Evolutionary conservation across 306 rosid species (phyloP).

Genomic region (Senna siamea): DNA sequence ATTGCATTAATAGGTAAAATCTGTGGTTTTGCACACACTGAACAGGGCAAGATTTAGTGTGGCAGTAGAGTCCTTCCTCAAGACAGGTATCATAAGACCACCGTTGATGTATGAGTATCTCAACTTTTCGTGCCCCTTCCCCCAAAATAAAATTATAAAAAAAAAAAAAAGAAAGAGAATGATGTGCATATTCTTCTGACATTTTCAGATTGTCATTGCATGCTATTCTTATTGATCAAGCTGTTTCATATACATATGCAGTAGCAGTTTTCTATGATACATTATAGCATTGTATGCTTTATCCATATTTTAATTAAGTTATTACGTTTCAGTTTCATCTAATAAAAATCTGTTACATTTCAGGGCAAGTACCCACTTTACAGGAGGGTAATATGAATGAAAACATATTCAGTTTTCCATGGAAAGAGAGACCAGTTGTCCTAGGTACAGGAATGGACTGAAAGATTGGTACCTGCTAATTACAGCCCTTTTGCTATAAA

Average conservation of each 20-base stretch:
- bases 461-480: slow-evolving; percentile 27
- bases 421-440: slow-evolving; percentile 90
- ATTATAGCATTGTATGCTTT: slow-evolving; percentile 22
- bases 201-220: slow-evolving; percentile 17
- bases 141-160: neutral
- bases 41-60: slow-evolving; percentile 87
- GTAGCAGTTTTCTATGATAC: neutral
- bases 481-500: slow-evolving; percentile 33
- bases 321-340: neutral
- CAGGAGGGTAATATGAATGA: slow-evolving; percentile 84
- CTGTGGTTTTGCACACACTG: slow-evolving; percentile 93
- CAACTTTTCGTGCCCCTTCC: neutral
- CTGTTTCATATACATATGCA: slow-evolving; percentile 31
- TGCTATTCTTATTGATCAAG: slow-evolving; percentile 12
- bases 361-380: slow-evolving; percentile 90
- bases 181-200: slow-evolving; percentile 10
- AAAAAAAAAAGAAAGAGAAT: neutral
- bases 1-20: slow-evolving; percentile 69
- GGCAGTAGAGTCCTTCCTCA: slow-evolving; percentile 86
- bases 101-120: slow-evolving; percentile 36
- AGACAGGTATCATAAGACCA: slow-evolving; percentile 65
- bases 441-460: slow-evolving; percentile 62
- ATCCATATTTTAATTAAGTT: slow-evolving; percentile 31
- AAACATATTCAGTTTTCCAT: slow-evolving; percentile 81
- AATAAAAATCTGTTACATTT: slow-evolving; percentile 18